Base-by-base conservation (phyloP, 1,139 yeast genomes). In the Protomyces gravidus region DNA sequence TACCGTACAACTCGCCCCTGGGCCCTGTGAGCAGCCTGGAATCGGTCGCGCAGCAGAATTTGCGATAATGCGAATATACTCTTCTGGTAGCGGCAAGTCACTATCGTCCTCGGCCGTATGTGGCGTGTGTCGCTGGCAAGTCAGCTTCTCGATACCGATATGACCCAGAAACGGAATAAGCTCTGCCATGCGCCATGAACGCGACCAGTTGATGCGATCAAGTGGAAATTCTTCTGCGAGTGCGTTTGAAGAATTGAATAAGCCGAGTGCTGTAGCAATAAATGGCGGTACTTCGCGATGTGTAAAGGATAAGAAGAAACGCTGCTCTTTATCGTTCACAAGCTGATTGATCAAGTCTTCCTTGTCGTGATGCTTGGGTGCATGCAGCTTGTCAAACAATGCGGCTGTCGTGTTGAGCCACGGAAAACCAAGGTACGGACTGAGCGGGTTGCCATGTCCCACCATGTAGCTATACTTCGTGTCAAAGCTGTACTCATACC, bases 271-370 rank as follows among this genome's bases (percentile, higher is more conserved):
- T 11, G 58, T 53, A 2, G 58, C 58, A 30, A 53, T 46, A 39
- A 53, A 46, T 3, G 58, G 58, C 11, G 49, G 50, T 11, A 53
- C 58, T 46, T 53, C 58, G 23, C 58, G 58, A 26, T 53, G 58
- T 2, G 58, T 53, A 23, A 47, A 45, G 45, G 45, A 28, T n/a
- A 53, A 46, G 36, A 53, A 53, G 58, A 53, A 53, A 13, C 58
- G 50, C 26, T 53, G 58, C 27, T 45, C 51, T 15, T 52, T 23
- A 13, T 47, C 49, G 25, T 40, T 33, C 32, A n/a, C 26, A 9
- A 28, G 23, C n/a, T 21, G n/a, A 13, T 17, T 17, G 3, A 7
- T 19, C 1, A 23, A 2, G 17, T 9, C 15, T 13, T 42, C 19
- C 28, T 46, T 51, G 23, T 25, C 30, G 47, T 50, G 55, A 23